Base-by-base conservation (phyloP, 148 eudicot genomes). In the Pharnaceum exiguum region DNA sequence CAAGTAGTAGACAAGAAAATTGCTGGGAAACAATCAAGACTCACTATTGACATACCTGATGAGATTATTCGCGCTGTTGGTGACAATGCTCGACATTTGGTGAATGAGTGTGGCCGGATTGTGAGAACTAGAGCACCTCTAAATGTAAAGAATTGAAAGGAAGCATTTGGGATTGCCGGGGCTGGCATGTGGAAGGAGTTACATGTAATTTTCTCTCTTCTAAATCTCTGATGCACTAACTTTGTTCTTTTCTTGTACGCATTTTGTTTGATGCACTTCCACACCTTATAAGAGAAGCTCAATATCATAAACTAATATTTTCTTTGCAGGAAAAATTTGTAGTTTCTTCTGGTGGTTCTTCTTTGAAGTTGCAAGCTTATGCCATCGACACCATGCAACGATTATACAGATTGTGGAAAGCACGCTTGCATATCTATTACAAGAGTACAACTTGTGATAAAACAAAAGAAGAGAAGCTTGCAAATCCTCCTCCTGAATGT, bases 311-410 rank as follows among this genome's bases (percentile, higher is more conserved):
- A n/a, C n/a, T n/a, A n/a, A n/a, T n/a, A n/a, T 49, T 10, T 1
- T 29, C 0, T 24, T 4, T 5, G 1, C 25, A 36, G 45, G 45
- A 24, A 4, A 55, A 37, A 6, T 55, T 37, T 55, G 11, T 10
- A 4, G 25, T 55, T n/a, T n/a, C n/a, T n/a, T 12, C 9, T 12
- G 10, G 59, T 21, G 37, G 59, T 35, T n/a, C n/a, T n/a, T n/a
- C 22, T 12, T 2, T 24, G 5, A 55, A 55, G 32, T 11, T 55
- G 30, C 59, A 55, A 55, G 59, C 45, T 22, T 51, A 15, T 55
- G 59, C 27, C 8, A 15, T 36, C 0, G 27, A 36, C 15, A 55
- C 45, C 9, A 55, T 55, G 59, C 46, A 55, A 55, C 30, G 31
- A 0, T 39, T 37, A 2, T 55, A 55, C 37, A 23, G 59, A 13